Evolutionary conservation across 23 red algal genomes (phyloP).

Genomic region (Gracilaria gracilis): DNA sequence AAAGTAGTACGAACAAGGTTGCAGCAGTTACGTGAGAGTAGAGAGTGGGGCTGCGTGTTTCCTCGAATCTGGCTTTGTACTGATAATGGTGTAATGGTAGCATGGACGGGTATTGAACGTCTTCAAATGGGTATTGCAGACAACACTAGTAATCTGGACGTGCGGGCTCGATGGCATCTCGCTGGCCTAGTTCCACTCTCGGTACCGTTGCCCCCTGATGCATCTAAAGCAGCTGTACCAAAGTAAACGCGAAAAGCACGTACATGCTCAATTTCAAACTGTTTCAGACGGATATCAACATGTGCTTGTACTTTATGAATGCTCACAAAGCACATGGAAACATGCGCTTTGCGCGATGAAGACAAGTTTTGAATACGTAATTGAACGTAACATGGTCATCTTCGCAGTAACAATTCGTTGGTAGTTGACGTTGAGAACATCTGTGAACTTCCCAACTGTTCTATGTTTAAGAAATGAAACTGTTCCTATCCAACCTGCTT

Average conservation of each 20-base stretch:
- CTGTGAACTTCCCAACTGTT: no score
- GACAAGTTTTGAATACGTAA: no score
- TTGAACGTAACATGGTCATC: no score
- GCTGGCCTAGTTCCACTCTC: conserved; percentile 53
- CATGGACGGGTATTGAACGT: conserved; percentile 91
- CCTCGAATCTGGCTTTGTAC: conserved; percentile 83
- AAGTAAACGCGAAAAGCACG: background rate
- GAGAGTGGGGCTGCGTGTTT: conserved; percentile 71
- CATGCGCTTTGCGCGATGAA: no score
- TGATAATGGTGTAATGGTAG: conserved; percentile 99
- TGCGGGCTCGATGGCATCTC: conserved; percentile 80
- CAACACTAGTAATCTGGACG: conserved; percentile 58
- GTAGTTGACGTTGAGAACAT: no score
- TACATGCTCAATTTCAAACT: no score
- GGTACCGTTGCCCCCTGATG: background rate
- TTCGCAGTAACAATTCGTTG: no score
- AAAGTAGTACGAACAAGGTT: conserved; percentile 68
- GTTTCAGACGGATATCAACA: no score
- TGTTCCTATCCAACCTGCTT: no score
- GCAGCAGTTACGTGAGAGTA: conserved; percentile 41
- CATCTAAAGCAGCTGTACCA: background rate
- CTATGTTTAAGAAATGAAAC: no score
- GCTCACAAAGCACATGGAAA: no score
- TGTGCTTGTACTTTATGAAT: no score
- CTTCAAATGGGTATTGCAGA: conserved; percentile 76